A percentile compares a stretch with the other conserved stretches of the same genome.
Evolutionary conservation across 148 eudicot species (phyloP).

Genomic region (Talinum fruticosum): DNA sequence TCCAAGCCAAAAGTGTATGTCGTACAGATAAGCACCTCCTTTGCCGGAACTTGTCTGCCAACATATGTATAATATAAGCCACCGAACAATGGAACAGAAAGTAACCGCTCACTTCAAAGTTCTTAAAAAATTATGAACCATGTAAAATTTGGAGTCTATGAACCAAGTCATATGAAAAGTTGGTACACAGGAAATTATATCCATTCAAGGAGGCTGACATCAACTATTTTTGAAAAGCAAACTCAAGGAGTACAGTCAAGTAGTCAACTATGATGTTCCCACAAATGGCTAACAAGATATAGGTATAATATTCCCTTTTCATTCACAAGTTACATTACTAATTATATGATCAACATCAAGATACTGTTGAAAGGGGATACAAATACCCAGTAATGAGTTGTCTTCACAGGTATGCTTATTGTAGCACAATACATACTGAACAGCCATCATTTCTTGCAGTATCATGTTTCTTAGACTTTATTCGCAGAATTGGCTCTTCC

Average conservation of each 20-base stretch:
- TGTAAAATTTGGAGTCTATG: background rate
- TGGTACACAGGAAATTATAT: background rate
- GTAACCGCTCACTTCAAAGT: background rate
- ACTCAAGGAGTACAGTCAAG: background rate
- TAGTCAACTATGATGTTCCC: constrained; percentile 7
- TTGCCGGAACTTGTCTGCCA: constrained; percentile 75
- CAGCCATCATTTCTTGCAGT: no score
- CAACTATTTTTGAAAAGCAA: background rate
- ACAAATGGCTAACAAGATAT: background rate
- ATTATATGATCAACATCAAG: background rate
- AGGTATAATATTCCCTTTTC: background rate
- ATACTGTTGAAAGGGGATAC: background rate
- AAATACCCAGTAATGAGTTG: no score
- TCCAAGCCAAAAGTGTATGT: constrained; percentile 99
- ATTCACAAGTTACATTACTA: background rate
- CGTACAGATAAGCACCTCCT: constrained; percentile 87
- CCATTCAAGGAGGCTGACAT: background rate
- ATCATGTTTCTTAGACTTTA: no score
- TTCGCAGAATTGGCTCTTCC: no score
- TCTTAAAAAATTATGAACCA: background rate
- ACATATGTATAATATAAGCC: constrained; percentile 12
- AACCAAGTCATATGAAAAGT: background rate
- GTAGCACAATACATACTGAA: no score
- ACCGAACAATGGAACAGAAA: constrained; percentile 3
- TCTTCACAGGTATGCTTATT: no score